These are phyloP conservation scores for Cercophora samala DNA, from an alignment of 495 filamentous ascomycete genomes.

Conservation along the genomic window DNA sequence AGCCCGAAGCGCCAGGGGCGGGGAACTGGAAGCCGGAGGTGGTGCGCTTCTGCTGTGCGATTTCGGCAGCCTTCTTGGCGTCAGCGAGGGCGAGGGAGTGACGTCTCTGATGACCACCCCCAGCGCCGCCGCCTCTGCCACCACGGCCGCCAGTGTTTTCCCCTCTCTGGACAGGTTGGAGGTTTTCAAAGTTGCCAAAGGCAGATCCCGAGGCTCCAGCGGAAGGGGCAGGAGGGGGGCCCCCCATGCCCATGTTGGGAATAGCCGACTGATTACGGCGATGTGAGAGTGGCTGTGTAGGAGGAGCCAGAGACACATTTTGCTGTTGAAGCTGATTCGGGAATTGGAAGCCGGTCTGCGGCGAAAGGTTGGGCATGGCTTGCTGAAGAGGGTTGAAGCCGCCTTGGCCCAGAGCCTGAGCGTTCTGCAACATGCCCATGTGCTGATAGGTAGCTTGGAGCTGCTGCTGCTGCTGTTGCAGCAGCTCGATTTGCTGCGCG, in stretches of 20 bases:
- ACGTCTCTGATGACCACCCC: conserved; percentile 83
- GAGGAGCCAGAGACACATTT: conserved; percentile 66
- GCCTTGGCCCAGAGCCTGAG: conserved; percentile 68
- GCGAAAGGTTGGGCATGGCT: conserved; percentile 71
- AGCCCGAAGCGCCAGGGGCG: conserved; percentile 60
- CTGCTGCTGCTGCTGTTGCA: conserved; percentile 98
- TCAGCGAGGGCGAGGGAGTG: conserved; percentile 94
- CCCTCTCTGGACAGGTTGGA: conserved; percentile 55
- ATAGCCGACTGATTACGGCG: conserved; percentile 97
- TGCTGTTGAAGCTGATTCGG: conserved; percentile 76
- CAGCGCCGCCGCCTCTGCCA: conserved; percentile 62
- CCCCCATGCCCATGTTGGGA: conserved; percentile 81
- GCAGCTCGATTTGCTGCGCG: conserved; percentile 95
- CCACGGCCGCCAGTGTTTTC: conserved; percentile 71
- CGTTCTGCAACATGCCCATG: conserved; percentile 86
- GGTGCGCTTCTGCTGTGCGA: conserved; percentile 94
- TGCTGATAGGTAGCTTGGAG: conserved; percentile 94
- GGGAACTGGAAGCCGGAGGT: conserved; percentile 95
- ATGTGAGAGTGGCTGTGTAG: conserved; percentile 78
- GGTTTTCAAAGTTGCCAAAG: conserved; percentile 74
- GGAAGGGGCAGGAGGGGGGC: conserved; percentile 93
- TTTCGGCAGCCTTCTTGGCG: conserved; percentile 94
- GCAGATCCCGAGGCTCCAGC: conserved; percentile 79
- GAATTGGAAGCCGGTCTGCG: conserved; percentile 87
- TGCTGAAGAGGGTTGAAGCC: conserved; percentile 65